Percentiles rank a stretch among this genome's conserved stretches.
Evolutionary conservation across 2,329 filamentous ascomycete species (phyloP).

Genomic region (Tolypocladium ovalisporum): DNA sequence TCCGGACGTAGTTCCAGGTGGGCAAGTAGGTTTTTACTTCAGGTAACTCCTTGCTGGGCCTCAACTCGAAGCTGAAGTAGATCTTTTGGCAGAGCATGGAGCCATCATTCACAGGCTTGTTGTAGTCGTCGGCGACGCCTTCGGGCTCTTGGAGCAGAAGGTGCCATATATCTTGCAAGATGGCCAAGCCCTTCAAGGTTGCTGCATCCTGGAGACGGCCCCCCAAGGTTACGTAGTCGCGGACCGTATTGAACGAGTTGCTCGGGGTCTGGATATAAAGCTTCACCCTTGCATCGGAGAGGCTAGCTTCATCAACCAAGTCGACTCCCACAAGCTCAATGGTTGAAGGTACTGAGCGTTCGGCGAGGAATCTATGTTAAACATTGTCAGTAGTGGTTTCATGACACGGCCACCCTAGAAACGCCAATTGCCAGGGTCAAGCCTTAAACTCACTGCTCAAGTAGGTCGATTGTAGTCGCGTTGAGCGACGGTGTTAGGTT

Average conservation of each 20-base stretch:
- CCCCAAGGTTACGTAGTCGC: constrained; percentile 5
- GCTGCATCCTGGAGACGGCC: constrained; percentile 4
- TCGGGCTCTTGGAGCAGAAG: constrained; percentile 7
- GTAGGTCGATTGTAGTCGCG: constrained; percentile 1
- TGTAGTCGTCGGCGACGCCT: constrained; percentile 3
- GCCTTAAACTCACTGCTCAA: constrained; percentile 2
- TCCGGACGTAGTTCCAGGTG: constrained; percentile 7
- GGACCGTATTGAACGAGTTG: constrained; percentile 7
- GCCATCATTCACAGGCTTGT: constrained; percentile 3
- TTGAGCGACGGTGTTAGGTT: constrained; percentile 3
- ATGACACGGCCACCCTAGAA: too few species aligned
- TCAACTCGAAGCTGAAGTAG: constrained; percentile 7
- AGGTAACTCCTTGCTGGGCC: constrained; percentile 3
- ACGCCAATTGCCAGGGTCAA: neutral
- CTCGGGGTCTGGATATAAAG: constrained; percentile 4
- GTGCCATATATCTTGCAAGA: constrained; percentile 5
- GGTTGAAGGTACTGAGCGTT: neutral
- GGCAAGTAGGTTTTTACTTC: constrained; percentile 6
- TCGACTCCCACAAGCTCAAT: constrained; percentile 6
- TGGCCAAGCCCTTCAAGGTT: constrained; percentile 1
- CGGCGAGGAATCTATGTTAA: constrained; percentile 1
- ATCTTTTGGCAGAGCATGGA: constrained; percentile 3
- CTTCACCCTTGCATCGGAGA: constrained; percentile 5
- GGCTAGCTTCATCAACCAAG: constrained; percentile 3
- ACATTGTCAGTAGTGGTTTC: neutral